Base-by-base conservation (phyloP, 1,284 basidiomycete genomes). In the Fomes fomentarius region DNA sequence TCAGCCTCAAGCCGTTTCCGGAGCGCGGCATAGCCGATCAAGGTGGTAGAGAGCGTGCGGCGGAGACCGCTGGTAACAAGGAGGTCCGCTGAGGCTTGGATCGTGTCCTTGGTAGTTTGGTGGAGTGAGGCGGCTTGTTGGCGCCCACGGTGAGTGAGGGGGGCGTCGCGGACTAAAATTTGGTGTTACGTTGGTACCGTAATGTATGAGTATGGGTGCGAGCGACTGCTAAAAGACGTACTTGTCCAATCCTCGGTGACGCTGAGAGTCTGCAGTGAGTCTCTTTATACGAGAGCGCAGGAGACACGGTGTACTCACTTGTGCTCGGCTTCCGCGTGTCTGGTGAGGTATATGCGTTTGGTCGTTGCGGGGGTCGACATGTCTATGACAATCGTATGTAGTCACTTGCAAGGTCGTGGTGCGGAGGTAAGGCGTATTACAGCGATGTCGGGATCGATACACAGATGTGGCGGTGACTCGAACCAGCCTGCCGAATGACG, bases 291-390 rank as follows among this genome's bases (percentile, higher is more conserved):
- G 26, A 3, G 14, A 17, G 9, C 14, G 21, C 11, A 19, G 3
- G 14, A 38, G 24, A 30, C 25, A n/a, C 24, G 14, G 15, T 24
- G 31, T 22, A 54, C 68, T 33, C 31, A 70, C 69, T 70, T 70
- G 60, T 70, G 69, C 45, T 69, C 69, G 4, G 69, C 69, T 53
- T 70, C 64, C 0, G 69, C 68, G 52, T 70, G 69, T 24, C 69
- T 62, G 19, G 68, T 69, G 39, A 70, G 60, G 55, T 62, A 70
- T 46, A 70, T 67, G 38, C 63, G 64, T 50, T 70, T 70, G 47
- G 66, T 56, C 1, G 69, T 67, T 10, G 68, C 65, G 30, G 64
- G 64, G 21, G 19, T 17, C 26, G 48, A 47, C 67, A 67, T 69
- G 21, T 39, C 19, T 47, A 47, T 10, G 22, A 25, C 37, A 25